phyloP scores from a whole-genome alignment of 352 stramenopile species.

The Phytophthora foliorum region DNA sequence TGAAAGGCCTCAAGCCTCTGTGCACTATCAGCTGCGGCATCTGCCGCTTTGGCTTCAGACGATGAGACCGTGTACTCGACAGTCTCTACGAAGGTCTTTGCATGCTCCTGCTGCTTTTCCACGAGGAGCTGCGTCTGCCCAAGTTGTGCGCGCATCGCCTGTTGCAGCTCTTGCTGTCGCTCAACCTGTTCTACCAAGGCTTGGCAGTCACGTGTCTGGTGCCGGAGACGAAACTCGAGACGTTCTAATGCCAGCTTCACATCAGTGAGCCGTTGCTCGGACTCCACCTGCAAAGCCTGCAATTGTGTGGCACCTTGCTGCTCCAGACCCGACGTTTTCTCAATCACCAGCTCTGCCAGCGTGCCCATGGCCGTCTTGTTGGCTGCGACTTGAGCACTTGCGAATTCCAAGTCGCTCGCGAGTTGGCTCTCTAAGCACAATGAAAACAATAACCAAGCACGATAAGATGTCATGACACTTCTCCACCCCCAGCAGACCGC shows the following conservation, averaged over 20 bases:
- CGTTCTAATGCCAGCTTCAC: slow-evolving; percentile 58
- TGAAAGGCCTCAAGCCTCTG: slow-evolving; percentile 58
- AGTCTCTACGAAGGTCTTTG: slow-evolving; percentile 56
- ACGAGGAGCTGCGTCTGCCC: slow-evolving; percentile 52
- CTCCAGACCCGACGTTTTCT: slow-evolving; percentile 58
- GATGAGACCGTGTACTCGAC: slow-evolving; percentile 48
- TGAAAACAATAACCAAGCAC: background rate
- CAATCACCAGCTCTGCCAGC: slow-evolving; percentile 54
- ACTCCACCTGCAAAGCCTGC: slow-evolving; percentile 58
- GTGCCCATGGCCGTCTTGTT: slow-evolving; percentile 61
- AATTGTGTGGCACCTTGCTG: slow-evolving; percentile 49
- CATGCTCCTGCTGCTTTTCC: slow-evolving; percentile 59
- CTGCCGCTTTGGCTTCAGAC: slow-evolving; percentile 40
- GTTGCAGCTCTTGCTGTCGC: slow-evolving; percentile 52
- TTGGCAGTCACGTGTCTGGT: slow-evolving; percentile 64
- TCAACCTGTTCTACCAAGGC: slow-evolving; percentile 59
- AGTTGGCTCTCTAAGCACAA: slow-evolving; percentile 51
- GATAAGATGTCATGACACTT: background rate
- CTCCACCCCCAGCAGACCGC: background rate
- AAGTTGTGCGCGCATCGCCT: slow-evolving; percentile 50
- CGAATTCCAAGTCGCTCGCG: slow-evolving; percentile 59
- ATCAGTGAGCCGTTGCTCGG: slow-evolving; percentile 54
- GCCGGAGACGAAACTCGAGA: slow-evolving; percentile 79
- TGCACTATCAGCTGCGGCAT: slow-evolving; percentile 28
- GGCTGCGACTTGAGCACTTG: slow-evolving; percentile 47